Conservation (phyloP, 2,329 filamentous ascomycete genomes). For the Geosmithia flava region DNA sequence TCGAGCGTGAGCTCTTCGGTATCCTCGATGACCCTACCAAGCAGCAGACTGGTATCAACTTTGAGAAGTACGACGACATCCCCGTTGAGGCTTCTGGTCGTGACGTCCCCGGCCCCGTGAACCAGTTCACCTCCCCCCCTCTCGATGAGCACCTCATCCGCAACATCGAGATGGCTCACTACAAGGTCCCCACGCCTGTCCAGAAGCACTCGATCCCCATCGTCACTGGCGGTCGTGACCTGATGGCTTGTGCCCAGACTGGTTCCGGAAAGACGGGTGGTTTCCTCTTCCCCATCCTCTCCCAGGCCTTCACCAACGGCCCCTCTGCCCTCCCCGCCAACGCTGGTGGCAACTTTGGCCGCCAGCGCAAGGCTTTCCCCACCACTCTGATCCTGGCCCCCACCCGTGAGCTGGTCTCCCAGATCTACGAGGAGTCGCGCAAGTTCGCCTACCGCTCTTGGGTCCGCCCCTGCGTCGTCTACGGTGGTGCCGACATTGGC, state of each 20-base stretch:
- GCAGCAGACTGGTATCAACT: conserved; percentile 98
- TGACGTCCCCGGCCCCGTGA: conserved; percentile 84
- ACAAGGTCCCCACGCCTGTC: conserved; percentile 92
- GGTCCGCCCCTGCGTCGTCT: conserved; percentile 97
- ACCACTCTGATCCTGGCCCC: conserved; percentile 93
- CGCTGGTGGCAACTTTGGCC: conserved; percentile 60
- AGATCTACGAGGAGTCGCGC: conserved; percentile 94
- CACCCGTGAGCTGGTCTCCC: conserved; percentile 95
- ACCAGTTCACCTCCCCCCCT: conserved; percentile 84
- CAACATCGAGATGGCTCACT: conserved; percentile 90
- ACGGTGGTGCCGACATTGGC: conserved; percentile 97
- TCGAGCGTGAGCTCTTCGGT: conserved; percentile 95
- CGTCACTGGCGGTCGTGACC: conserved; percentile 91
- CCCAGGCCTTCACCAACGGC: conserved; percentile 88
- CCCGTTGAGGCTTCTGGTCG: conserved; percentile 94
- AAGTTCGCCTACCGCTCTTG: conserved; percentile 99
- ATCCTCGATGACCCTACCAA: conserved; percentile 82
- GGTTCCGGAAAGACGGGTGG: conserved; percentile 99
- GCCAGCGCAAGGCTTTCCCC: conserved; percentile 95
- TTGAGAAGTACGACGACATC: conserved; percentile 99
- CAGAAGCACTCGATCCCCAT: conserved; percentile 99
- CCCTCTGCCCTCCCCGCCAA: conserved; percentile 57
- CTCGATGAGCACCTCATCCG: conserved; percentile 84
- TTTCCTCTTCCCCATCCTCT: conserved; percentile 97
- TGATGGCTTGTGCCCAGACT: conserved; percentile 99